Conservation (phyloP, 768 basidiomycete species). For the Mycena amicta region DNA sequence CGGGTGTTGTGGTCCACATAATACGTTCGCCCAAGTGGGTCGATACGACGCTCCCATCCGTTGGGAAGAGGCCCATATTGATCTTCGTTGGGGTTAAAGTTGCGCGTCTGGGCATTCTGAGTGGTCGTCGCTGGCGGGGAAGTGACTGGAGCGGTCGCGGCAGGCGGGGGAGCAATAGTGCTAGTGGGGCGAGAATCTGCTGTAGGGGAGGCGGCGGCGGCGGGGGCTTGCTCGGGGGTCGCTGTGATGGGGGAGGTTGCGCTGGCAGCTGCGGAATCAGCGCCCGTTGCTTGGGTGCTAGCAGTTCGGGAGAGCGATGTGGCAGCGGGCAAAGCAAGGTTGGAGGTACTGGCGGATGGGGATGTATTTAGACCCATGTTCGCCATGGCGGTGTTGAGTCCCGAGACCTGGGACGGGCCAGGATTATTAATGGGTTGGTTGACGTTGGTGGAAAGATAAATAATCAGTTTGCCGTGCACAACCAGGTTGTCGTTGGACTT, state of each 20-base stretch:
- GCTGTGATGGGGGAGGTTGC: constrained; percentile 23
- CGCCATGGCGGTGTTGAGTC: constrained; percentile 58
- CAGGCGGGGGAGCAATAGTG: constrained; percentile 23
- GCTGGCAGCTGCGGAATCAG: constrained; percentile 43
- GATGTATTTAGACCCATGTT: constrained; percentile 65
- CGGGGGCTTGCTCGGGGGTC: constrained; percentile 26
- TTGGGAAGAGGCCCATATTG: constrained; percentile 88
- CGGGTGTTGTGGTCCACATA: constrained; percentile 99
- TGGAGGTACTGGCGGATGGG: constrained; percentile 59
- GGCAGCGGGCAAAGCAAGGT: constrained; percentile 45
- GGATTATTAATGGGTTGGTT: constrained; percentile 83
- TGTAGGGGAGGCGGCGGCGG: constrained; percentile 27
- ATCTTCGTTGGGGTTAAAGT: constrained; percentile 95
- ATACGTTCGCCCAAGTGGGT: constrained; percentile 94
- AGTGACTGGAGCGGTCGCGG: constrained; percentile 29
- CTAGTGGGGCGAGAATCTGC: constrained; percentile 19
- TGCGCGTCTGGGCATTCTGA: constrained; percentile 65
- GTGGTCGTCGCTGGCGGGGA: constrained; percentile 43
- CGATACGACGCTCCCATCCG: constrained; percentile 97
- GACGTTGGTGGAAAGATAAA: constrained; percentile 93
- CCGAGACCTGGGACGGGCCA: constrained; percentile 71
- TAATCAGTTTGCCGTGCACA: constrained; percentile 96
- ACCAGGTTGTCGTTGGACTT: constrained; percentile 99
- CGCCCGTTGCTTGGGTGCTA: constrained; percentile 64
- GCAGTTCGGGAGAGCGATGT: constrained; percentile 60